These are phyloP conservation scores for Mortierella sp. DNA, from an alignment of 371 early-diverging fungal genomes.

Conservation along the genomic window DNA sequence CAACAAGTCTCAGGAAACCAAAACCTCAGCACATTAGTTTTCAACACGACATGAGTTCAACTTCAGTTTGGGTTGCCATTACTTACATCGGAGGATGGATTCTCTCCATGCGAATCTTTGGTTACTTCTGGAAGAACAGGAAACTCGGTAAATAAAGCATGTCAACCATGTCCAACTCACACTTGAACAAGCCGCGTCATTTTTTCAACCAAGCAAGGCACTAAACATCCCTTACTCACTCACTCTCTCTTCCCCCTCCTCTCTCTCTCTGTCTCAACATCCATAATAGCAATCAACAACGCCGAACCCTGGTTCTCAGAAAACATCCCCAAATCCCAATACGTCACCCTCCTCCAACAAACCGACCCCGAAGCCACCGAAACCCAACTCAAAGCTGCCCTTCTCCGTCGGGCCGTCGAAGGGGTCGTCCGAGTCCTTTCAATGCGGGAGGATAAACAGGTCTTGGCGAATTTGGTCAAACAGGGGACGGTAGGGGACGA, in stretches of 20 bases:
- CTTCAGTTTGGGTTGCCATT: conserved; percentile 64
- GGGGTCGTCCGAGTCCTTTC: conserved; percentile 83
- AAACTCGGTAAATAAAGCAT: conserved; percentile 40
- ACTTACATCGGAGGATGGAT: conserved; percentile 74
- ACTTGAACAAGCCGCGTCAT: too few species aligned
- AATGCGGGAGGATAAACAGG: conserved; percentile 89
- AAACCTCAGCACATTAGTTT: too few species aligned
- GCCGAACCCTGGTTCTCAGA: conserved; percentile 82
- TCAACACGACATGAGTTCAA: conserved; percentile 27
- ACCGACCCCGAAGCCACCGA: conserved; percentile 72
- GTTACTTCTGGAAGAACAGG: conserved; percentile 62
- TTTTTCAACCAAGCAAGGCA: background rate
- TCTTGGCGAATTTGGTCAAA: conserved; percentile 82
- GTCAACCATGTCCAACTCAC: too few species aligned
- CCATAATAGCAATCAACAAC: conserved; percentile 46
- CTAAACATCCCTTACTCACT: background rate
- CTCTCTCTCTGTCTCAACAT: background rate
- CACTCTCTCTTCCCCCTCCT: background rate
- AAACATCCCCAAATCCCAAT: conserved; percentile 77
- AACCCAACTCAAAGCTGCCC: conserved; percentile 78
- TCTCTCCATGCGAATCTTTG: conserved; percentile 74
- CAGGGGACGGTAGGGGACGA: conserved; percentile 93
- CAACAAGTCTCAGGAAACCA: background rate
- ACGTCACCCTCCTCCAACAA: conserved; percentile 76
- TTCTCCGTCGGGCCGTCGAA: conserved; percentile 89